phyloP scores from a whole-genome alignment of 2,329 filamentous ascomycete genomes.

The Stagonosporopsis vannaccii region DNA sequence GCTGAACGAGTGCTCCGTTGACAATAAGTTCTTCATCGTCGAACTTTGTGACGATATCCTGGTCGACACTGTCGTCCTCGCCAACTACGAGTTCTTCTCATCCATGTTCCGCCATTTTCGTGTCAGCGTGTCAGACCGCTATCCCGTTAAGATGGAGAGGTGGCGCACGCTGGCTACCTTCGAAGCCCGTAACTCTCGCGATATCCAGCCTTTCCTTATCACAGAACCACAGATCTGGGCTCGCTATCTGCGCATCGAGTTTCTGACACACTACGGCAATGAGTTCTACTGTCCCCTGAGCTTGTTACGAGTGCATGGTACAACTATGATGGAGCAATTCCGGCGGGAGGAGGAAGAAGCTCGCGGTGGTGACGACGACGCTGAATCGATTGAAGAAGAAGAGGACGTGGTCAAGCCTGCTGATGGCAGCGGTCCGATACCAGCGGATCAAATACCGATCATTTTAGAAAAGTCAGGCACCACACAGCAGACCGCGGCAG shows the following conservation, averaged over 20 bases:
- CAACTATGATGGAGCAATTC: constrained; percentile 91
- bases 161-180: constrained; percentile 91
- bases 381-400: constrained; percentile 62
- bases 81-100: constrained; percentile 99
- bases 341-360: constrained; percentile 80
- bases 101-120: constrained; percentile 93
- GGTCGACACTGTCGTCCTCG: constrained; percentile 94
- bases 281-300: constrained; percentile 97
- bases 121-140: constrained; percentile 91
- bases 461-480: constrained; percentile 21
- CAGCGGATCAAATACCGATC: constrained; percentile 29
- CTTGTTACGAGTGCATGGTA: constrained; percentile 88
- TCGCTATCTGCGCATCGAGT: constrained; percentile 89
- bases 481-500: not conserved
- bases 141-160: constrained; percentile 88
- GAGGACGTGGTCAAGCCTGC: constrained; percentile 50
- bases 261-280: constrained; percentile 91
- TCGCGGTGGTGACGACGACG: constrained; percentile 65
- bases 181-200: constrained; percentile 88
- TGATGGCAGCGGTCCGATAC: constrained; percentile 32
- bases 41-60: constrained; percentile 88
- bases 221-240: constrained; percentile 96
- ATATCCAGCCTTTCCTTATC: constrained; percentile 94
- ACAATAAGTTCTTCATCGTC: constrained; percentile 93
- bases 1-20: constrained; percentile 85